A percentile compares a stretch with the other conserved stretches of the same genome.
Evolutionary conservation across 2,329 filamentous ascomycete species (phyloP).

Genomic region (Lecanicillium sp.): DNA sequence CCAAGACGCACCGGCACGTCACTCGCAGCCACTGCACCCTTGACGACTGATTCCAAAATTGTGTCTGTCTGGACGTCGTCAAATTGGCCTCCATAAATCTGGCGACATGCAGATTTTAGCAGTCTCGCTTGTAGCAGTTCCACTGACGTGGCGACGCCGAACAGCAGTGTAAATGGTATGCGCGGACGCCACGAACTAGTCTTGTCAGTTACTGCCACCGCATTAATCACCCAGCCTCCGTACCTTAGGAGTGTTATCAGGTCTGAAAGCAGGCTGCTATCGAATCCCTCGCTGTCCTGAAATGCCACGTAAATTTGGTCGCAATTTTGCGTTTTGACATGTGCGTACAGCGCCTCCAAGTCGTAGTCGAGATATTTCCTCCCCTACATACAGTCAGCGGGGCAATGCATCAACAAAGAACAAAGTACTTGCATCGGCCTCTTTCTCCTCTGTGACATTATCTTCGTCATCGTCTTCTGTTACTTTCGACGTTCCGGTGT

Average conservation of each 20-base stretch:
- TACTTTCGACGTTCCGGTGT: constrained; percentile 49
- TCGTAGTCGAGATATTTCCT: constrained; percentile 72
- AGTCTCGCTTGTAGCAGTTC: constrained; percentile 73
- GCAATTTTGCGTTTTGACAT: constrained; percentile 46
- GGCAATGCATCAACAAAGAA: no score
- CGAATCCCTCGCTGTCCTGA: constrained; percentile 79
- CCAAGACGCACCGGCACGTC: constrained; percentile 58
- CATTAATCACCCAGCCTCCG: constrained; percentile 20
- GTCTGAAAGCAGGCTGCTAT: constrained; percentile 64
- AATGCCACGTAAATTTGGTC: constrained; percentile 65
- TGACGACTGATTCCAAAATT: constrained; percentile 68
- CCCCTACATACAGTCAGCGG: constrained; percentile 35
- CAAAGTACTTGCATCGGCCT: constrained; percentile 39
- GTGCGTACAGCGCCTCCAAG: constrained; percentile 61
- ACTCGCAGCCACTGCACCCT: constrained; percentile 53
- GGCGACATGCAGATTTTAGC: constrained; percentile 60
- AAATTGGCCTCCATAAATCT: constrained; percentile 65
- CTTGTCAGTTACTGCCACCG: constrained; percentile 24
- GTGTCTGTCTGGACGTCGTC: constrained; percentile 68
- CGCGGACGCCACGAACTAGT: constrained; percentile 61
- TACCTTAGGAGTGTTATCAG: constrained; percentile 64
- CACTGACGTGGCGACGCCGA: constrained; percentile 76
- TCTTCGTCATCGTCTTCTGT: constrained; percentile 52
- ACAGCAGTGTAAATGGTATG: constrained; percentile 70
- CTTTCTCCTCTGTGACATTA: constrained; percentile 43